Evolutionary conservation across 1,284 basidiomycete genomes (phyloP), one percentile per base, ranked within the genome.

Genomic region (Malassezia arunalokei): DNA sequence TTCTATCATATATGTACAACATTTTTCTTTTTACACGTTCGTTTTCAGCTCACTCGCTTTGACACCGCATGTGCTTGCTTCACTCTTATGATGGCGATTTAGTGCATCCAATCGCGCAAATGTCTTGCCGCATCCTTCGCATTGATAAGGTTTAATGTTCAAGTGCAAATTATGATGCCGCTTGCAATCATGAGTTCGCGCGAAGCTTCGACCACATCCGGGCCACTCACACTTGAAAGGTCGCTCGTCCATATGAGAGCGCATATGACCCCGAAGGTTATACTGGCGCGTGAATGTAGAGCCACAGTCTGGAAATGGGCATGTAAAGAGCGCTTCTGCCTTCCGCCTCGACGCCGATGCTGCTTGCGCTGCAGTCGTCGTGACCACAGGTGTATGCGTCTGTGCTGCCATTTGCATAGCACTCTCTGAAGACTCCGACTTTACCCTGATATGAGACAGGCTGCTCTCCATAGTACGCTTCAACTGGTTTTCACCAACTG

Each of bases 151-250:
- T 65, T 86, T 81, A 73, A 88, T 82, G 35, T 85, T 82, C 42
- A 84, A 82, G 71, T 95, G 90, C 57, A 60, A 49, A 49, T 57
- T 64, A 51, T 71, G 59, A 39, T 54, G 84, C 62, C 77, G 86
- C 82, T 92, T 92, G 83, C 89, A 92, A 74, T 95, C 90, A 74
- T 94, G 89, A 73, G 90, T 87, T 42, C 90, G 81, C 32, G 90
- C 90, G 71, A 94, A 94, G 24, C 87, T 83, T 72, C 94, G 94
- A 66, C 85, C 85, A 74, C 90, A 95, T 12, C 87, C 88, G 2
- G 87, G 86, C 80, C 86, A 90, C 54, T 86, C 82, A 73, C 90
- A 95, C 58, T 88, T 82, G 75, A 88, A 95, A 32, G 90, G 90
- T 53, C 88, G 79, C 75, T 94, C 88, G 73, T 92, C 89, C 27